Percentiles rank a stretch among this genome's conserved stretches.
Evolutionary conservation across 2,329 filamentous ascomycete species (phyloP).

Genomic region (Nemania sp.): DNA sequence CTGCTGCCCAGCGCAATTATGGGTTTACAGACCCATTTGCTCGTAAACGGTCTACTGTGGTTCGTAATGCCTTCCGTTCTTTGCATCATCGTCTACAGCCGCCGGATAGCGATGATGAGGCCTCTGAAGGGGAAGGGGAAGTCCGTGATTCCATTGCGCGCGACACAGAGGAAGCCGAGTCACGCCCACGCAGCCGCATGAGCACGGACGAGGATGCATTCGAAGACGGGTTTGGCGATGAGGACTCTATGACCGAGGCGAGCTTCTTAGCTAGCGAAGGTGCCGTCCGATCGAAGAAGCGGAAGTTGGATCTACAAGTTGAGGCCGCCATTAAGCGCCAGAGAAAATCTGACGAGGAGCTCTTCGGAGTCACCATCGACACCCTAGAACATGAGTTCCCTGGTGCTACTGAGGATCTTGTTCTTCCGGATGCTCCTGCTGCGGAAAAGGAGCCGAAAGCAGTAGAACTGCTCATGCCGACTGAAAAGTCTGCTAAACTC

Average conservation of each 20-base stretch:
- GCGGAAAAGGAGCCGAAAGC: slow-evolving; percentile 50
- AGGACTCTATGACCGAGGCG: slow-evolving; percentile 71
- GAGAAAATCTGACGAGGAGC: slow-evolving; percentile 78
- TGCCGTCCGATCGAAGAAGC: slow-evolving; percentile 62
- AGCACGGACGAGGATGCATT: slow-evolving; percentile 61
- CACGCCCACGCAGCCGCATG: slow-evolving; percentile 76
- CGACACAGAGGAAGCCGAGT: slow-evolving; percentile 86
- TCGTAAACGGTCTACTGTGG: slow-evolving; percentile 61
- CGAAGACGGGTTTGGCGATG: slow-evolving; percentile 58
- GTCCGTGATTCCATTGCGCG: slow-evolving; percentile 61
- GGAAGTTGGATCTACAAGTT: slow-evolving; percentile 72
- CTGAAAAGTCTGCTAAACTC: slow-evolving; percentile 47
- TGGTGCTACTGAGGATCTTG: slow-evolving; percentile 53
- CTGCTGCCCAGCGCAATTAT: slow-evolving; percentile 60
- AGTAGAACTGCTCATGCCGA: slow-evolving; percentile 51
- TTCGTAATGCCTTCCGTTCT: slow-evolving; percentile 69
- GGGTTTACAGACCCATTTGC: slow-evolving; percentile 71
- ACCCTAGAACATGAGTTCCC: slow-evolving; percentile 55
- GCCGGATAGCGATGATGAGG: slow-evolving; percentile 80
- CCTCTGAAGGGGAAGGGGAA: slow-evolving; percentile 73
- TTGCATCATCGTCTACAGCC: slow-evolving; percentile 79
- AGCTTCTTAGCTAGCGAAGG: slow-evolving; percentile 68
- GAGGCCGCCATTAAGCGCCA: slow-evolving; percentile 75
- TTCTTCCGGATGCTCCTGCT: slow-evolving; percentile 51
- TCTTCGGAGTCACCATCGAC: slow-evolving; percentile 67